Conservation (phyloP, 108 stramenopile genomes). For the Aurantiochytrium sp. region DNA sequence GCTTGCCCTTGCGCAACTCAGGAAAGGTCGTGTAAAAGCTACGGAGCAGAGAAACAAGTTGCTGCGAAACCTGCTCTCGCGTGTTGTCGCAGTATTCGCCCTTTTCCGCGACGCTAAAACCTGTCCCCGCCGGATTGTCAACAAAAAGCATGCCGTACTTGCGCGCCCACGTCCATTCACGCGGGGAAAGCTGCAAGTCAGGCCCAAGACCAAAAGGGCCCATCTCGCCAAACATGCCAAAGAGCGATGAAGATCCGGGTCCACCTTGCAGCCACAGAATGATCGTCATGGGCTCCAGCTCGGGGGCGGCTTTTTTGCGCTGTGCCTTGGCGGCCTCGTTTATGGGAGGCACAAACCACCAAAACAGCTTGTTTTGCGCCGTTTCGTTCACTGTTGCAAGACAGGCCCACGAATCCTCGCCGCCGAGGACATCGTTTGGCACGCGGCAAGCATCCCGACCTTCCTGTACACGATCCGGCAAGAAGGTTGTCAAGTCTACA, state of each 20-base stretch:
- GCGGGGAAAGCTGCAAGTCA: neutral
- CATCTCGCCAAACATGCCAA: slow-evolving; percentile 26
- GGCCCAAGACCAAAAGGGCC: slow-evolving; percentile 18
- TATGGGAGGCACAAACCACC: slow-evolving; percentile 17
- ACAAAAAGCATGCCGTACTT: neutral
- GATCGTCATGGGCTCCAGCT: neutral
- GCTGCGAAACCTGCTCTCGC: neutral
- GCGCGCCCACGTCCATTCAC: neutral
- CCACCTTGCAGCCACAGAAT: slow-evolving; percentile 33
- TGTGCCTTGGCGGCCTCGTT: neutral
- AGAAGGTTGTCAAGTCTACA: neutral
- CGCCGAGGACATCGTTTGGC: neutral
- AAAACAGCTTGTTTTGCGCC: slow-evolving; percentile 1
- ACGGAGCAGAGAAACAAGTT: neutral
- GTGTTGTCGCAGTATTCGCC: slow-evolving; percentile 7
- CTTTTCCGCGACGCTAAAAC: neutral
- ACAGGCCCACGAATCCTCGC: neutral
- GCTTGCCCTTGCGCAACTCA: neutral
- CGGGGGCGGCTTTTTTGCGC: neutral
- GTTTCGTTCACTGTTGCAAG: neutral
- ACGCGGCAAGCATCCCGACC: neutral
- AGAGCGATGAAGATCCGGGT: slow-evolving; percentile 26
- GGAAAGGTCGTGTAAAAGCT: slow-evolving; percentile 20
- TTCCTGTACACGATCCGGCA: neutral
- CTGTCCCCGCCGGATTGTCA: slow-evolving; percentile 34